Base-by-base conservation (phyloP, 768 basidiomycete genomes). In the Suillus tomentosus region DNA sequence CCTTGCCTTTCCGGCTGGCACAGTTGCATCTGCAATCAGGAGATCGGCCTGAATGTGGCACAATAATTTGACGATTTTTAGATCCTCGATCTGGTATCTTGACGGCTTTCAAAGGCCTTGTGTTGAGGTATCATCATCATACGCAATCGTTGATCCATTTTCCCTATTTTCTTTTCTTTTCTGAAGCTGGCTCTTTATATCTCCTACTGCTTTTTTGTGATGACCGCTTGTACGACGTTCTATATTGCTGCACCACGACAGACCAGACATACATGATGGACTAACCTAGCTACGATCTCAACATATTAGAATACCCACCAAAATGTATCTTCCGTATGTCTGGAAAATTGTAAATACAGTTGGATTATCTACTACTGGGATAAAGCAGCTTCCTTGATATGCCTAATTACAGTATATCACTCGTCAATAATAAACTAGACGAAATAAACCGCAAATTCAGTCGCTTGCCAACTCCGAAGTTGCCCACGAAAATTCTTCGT, bases 261-360 rank as follows among this genome's bases (percentile, higher is more conserved):
- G 24, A 57, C 39, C 37, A 58, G 55, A 56, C 55, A 56, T 37
- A 56, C 55, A 37, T 2, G 57, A 58, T 17, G 40, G 24, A 24
- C 37, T 11, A 6, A 34, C 53, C 31, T 27, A 40, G 40, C 39
- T 58, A 58, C 57, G 57, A 58, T 42, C 40, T 58, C 39, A 27
- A 58, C 24, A 58, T 42, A 58, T 58, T 42, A 58, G 57, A 64
- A 64, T 60, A 45, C 40, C 42, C 36, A 36, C 36, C 59, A 53
- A 66, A 65, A 73, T 69, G 66, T 66, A 69, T 66, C 60, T 51
- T 63, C 17, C 19, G 36, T 61, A 27, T 61, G 60, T 54, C 31
- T 59, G 27, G 31, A 34, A 61, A 59, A 34, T 57, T n/a, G 58
- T 60, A 60, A 61, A 61, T 17, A 34, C 60, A 22, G 19, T 42